Evolutionary conservation across 257 asterid genomes (phyloP).

Genomic region (Solanum arcanum): DNA sequence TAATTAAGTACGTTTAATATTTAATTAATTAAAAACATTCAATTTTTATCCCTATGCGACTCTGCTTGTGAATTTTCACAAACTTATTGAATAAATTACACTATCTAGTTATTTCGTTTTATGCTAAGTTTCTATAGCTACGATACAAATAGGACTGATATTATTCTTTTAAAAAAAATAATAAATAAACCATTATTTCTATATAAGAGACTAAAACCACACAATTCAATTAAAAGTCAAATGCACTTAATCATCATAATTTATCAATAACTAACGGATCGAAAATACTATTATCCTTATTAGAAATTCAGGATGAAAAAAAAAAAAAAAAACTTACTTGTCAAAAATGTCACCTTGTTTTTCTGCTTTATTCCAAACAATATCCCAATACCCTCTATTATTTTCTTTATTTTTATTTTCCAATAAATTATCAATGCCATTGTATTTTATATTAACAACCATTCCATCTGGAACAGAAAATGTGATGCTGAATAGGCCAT

Average conservation of each 20-base stretch:
- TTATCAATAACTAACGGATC: not conserved
- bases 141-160: accelerated
- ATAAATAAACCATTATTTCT: not conserved
- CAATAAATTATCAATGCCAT: slow-evolving; percentile 53
- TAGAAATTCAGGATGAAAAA: not conserved
- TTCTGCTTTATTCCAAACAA: slow-evolving; percentile 51
- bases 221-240: not conserved
- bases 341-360: slow-evolving; percentile 15
- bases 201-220: no score
- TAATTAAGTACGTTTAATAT: not conserved
- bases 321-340: slow-evolving; percentile 16
- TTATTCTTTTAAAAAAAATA: accelerated
- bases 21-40: not conserved
- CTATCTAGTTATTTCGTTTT: not conserved
- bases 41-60: not conserved
- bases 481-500: slow-evolving; percentile 49
- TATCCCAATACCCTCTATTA: slow-evolving; percentile 88
- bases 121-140: not conserved
- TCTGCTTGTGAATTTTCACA: not conserved
- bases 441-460: slow-evolving; percentile 42
- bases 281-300: not conserved
- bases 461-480: slow-evolving; percentile 56
- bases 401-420: slow-evolving; percentile 22
- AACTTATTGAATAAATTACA: not conserved
- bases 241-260: not conserved